These are phyloP conservation scores for Diaporthe sp. DNA, from an alignment of 2,329 filamentous ascomycete genomes.

Conservation along the genomic window DNA sequence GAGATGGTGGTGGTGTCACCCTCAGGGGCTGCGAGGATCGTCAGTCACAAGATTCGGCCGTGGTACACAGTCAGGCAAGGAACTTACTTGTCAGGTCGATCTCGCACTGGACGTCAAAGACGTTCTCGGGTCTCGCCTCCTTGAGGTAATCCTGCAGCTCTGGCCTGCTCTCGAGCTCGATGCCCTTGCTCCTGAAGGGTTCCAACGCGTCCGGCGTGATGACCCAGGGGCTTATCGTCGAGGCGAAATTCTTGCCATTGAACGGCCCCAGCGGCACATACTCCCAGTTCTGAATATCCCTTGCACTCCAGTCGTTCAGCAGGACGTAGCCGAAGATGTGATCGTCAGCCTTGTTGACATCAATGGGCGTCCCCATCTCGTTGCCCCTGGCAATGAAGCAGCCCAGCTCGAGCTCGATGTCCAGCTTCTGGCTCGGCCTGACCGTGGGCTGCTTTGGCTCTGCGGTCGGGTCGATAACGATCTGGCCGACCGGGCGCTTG, in stretches of 20 bases:
- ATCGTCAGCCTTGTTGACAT: constrained; percentile 72
- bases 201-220: constrained; percentile 83
- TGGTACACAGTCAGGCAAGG: neutral
- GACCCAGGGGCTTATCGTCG: constrained; percentile 84
- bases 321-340: constrained; percentile 85
- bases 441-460: constrained; percentile 75
- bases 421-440: constrained; percentile 75
- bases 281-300: constrained; percentile 88
- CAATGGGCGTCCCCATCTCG: constrained; percentile 73
- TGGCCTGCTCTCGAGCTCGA: constrained; percentile 50
- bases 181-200: constrained; percentile 56
- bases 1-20: constrained; percentile 70
- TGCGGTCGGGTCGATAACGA: constrained; percentile 74
- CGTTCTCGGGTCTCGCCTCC: constrained; percentile 69
- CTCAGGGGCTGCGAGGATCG: constrained; percentile 48
- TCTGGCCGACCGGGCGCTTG: constrained; percentile 81
- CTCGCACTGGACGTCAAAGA: constrained; percentile 79
- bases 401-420: constrained; percentile 86
- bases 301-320: constrained; percentile 89
- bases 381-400: constrained; percentile 79
- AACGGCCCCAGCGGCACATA: constrained; percentile 87
- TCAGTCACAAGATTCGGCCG: constrained; percentile 39
- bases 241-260: constrained; percentile 87
- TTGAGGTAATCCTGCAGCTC: constrained; percentile 63
- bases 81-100: constrained; percentile 72